These are phyloP conservation scores for Melanomma pulvis-pyrius DNA, from an alignment of 495 filamentous ascomycete genomes.

Conservation along the genomic window DNA sequence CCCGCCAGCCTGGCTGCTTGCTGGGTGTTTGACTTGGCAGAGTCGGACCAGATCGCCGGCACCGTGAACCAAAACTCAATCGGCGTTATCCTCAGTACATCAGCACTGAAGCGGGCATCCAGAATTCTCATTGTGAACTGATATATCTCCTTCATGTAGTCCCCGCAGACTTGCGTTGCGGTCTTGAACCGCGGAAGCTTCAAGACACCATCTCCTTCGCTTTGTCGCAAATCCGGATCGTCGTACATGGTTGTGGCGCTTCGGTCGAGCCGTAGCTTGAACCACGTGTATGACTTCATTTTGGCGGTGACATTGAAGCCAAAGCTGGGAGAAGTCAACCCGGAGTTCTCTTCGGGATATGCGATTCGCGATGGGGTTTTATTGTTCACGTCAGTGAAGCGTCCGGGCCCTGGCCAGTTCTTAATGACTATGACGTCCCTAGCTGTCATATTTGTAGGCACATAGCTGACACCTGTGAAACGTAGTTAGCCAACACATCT, in stretches of 20 bases:
- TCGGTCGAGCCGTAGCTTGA: constrained; percentile 22
- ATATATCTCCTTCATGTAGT: constrained; percentile 23
- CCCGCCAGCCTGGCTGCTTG: constrained; percentile 42
- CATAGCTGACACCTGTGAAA: constrained; percentile 11
- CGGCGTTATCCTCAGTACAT: constrained; percentile 32
- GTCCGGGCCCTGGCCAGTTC: constrained; percentile 8
- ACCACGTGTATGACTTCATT: constrained; percentile 20
- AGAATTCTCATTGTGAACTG: constrained; percentile 4
- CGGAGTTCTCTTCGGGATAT: constrained; percentile 14
- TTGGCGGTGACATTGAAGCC: constrained; percentile 14
- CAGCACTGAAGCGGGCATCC: not conserved
- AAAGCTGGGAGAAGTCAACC: not conserved
- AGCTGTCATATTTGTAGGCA: not conserved
- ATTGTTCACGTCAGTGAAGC: not conserved
- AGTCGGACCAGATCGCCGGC: constrained; percentile 46
- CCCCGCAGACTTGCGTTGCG: constrained; percentile 11
- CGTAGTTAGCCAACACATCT: not conserved
- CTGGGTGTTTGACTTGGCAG: constrained; percentile 40
- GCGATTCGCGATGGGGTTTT: constrained; percentile 19
- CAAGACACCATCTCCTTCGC: constrained; percentile 17
- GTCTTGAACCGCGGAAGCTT: constrained; percentile 14
- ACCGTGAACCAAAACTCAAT: constrained; percentile 46
- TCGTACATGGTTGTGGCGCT: constrained; percentile 12
- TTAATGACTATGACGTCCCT: constrained; percentile 8
- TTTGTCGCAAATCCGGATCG: constrained; percentile 14